Conservation (phyloP, 345 rosid species). For the Schrenkiella parvula region DNA sequence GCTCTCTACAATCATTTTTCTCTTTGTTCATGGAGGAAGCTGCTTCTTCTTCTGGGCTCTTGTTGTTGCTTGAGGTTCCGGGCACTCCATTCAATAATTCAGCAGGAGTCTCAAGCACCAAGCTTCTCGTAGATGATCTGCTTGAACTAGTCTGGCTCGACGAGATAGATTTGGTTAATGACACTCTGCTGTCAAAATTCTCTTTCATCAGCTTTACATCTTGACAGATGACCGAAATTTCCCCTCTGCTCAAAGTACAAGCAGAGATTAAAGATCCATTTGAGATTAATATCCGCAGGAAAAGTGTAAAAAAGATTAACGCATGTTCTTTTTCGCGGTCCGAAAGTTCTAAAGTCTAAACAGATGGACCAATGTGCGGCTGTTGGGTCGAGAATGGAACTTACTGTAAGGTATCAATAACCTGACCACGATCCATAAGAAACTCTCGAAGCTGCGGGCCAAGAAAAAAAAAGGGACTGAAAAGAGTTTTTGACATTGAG, state of each 20-base stretch:
- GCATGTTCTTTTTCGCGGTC: no score
- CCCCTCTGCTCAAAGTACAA: constrained; percentile 60
- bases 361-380: not conserved
- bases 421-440: constrained; percentile 76
- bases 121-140: constrained; percentile 41
- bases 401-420: constrained; percentile 84
- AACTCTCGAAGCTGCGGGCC: constrained; percentile 64
- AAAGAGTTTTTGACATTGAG: not conserved
- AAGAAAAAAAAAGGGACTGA: not conserved
- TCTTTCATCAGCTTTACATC: constrained; percentile 78
- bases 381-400: constrained; percentile 29
- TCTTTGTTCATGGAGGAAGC: constrained; percentile 4
- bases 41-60: constrained; percentile 25
- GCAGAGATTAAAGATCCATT: constrained; percentile 4
- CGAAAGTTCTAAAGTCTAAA: no score
- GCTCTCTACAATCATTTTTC: constrained; percentile 26
- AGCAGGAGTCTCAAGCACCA: constrained; percentile 8
- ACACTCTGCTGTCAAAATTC: constrained; percentile 54
- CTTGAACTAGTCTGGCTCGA: constrained; percentile 69
- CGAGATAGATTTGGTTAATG: constrained; percentile 53
- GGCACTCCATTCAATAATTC: not conserved
- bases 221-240: constrained; percentile 75
- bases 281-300: not conserved
- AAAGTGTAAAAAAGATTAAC: not conserved
- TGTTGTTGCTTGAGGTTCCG: constrained; percentile 19